Percentiles rank a stretch among this genome's conserved stretches.
Conservation (phyloP, 208 protist species). For the Crithidia expoeki region DNA sequence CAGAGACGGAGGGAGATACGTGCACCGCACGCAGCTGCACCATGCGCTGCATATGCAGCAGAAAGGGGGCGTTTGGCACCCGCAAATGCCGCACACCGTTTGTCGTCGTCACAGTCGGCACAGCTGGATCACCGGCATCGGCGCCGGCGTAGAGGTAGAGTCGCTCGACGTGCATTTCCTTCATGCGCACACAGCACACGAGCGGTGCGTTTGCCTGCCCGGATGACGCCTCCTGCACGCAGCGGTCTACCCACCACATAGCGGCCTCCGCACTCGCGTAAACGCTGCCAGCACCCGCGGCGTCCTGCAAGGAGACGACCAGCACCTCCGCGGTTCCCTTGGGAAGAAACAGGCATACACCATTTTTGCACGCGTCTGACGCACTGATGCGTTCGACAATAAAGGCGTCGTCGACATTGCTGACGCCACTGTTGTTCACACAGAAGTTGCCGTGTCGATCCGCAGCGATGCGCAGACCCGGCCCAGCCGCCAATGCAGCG, state of each 20-base stretch:
- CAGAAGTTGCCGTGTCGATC: not conserved
- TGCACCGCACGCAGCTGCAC: constrained; percentile 22
- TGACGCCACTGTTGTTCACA: not conserved
- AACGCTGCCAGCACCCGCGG: not conserved
- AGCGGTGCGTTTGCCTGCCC: not conserved
- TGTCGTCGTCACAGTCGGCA: not conserved
- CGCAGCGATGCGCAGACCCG: not conserved
- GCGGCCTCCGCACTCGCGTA: constrained; percentile 5
- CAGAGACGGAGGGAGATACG: constrained; percentile 14
- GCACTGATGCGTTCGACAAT: constrained; percentile 6
- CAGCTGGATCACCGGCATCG: not conserved
- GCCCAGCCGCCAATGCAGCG: constrained; percentile 7
- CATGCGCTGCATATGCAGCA: constrained; percentile 19
- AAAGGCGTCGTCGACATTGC: not conserved
- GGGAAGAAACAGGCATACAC: not conserved
- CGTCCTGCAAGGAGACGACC: constrained; percentile 6
- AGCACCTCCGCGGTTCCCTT: constrained; percentile 9
- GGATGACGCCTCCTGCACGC: not conserved
- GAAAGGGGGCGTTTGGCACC: constrained; percentile 20
- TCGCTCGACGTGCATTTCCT: constrained; percentile 5
- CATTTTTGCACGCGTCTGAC: not conserved
- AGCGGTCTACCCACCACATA: constrained; percentile 40
- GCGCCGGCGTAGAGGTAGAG: constrained; percentile 21
- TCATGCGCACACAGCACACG: constrained; percentile 14
- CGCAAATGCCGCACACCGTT: not conserved